phyloP scores from a whole-genome alignment of 2,329 filamentous ascomycete genomes.

The Beauveria caledonica region DNA sequence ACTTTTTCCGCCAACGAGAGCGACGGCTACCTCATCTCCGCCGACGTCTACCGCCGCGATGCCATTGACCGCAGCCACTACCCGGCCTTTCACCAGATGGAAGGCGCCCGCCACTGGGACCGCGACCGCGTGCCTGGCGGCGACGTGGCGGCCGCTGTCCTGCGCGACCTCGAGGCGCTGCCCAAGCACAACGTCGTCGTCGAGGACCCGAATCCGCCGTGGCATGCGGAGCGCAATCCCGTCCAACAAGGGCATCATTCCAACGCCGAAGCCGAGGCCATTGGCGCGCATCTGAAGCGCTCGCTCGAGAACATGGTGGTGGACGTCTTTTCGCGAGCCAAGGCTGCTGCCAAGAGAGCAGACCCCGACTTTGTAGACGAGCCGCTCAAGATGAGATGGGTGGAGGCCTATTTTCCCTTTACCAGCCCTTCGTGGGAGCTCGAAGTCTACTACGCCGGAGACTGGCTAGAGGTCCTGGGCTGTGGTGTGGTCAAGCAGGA shows the following conservation, averaged over 20 bases:
- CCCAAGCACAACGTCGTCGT: slow-evolving; percentile 69
- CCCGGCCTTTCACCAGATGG: slow-evolving; percentile 98
- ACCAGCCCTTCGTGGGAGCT: slow-evolving; percentile 94
- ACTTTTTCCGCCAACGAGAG: slow-evolving; percentile 64
- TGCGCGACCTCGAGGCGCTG: slow-evolving; percentile 60
- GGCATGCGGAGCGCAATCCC: slow-evolving; percentile 72
- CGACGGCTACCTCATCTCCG: slow-evolving; percentile 80
- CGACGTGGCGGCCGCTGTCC: slow-evolving; percentile 57
- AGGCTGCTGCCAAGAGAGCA: slow-evolving; percentile 50
- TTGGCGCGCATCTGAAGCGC: slow-evolving; percentile 78
- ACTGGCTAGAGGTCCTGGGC: slow-evolving; percentile 95
- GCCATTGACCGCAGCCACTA: slow-evolving; percentile 93
- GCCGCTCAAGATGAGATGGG: slow-evolving; percentile 81
- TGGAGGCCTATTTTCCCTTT: slow-evolving; percentile 96
- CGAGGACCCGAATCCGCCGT: slow-evolving; percentile 73
- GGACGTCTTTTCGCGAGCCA: slow-evolving; percentile 76
- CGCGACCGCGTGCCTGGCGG: slow-evolving; percentile 48
- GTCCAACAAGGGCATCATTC: slow-evolving; percentile 66
- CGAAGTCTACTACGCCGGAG: slow-evolving; percentile 87
- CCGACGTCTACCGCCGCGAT: slow-evolving; percentile 92
- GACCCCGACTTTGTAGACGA: slow-evolving; percentile 49
- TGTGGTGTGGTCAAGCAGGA: slow-evolving; percentile 82
- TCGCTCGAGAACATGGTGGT: slow-evolving; percentile 85
- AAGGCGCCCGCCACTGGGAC: slow-evolving; percentile 87
- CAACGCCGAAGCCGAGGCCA: slow-evolving; percentile 68